These are phyloP conservation scores for Apostasia shenzhenica DNA, from an alignment of 106 monocot genomes.

Conservation along the genomic window DNA sequence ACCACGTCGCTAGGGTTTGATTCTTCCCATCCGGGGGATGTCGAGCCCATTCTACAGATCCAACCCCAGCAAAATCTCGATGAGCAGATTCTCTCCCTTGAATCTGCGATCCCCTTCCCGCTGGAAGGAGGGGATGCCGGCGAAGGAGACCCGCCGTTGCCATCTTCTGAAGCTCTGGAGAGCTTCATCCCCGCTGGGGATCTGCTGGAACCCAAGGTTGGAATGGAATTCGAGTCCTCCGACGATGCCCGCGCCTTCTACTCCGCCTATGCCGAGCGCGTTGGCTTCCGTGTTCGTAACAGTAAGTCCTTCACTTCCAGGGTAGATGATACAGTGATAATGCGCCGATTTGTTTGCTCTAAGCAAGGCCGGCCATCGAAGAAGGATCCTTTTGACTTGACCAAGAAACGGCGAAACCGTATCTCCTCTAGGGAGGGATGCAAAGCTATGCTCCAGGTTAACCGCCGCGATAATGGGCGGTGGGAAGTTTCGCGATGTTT, in stretches of 20 bases:
- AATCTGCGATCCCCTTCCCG: constrained; percentile 2
- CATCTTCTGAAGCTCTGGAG: neutral
- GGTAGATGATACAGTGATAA: constrained; percentile 70
- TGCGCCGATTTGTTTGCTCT: constrained; percentile 87
- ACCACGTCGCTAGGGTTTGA: constrained; percentile 15
- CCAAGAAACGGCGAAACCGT: constrained; percentile 72
- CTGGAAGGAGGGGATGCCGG: neutral
- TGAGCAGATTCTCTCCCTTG: constrained; percentile 7
- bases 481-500: constrained; percentile 60
- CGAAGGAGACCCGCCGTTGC: neutral
- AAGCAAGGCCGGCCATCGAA: constrained; percentile 65
- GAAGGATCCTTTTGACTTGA: constrained; percentile 69
- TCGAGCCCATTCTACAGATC: constrained; percentile 24
- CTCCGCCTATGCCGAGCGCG: constrained; percentile 44
- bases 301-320: constrained; percentile 81
- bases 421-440: constrained; percentile 82
- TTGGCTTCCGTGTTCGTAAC: constrained; percentile 71
- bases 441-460: constrained; percentile 89
- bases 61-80: constrained; percentile 11
- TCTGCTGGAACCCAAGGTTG: constrained; percentile 27
- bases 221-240: constrained; percentile 70
- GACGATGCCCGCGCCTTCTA: constrained; percentile 66
- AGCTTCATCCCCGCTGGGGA: neutral
- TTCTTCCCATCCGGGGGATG: constrained; percentile 10
- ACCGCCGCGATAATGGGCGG: constrained; percentile 52